Evolutionary conservation across 345 rosid species (phyloP).

Genomic region (Eucalyptus pauciflora): DNA sequence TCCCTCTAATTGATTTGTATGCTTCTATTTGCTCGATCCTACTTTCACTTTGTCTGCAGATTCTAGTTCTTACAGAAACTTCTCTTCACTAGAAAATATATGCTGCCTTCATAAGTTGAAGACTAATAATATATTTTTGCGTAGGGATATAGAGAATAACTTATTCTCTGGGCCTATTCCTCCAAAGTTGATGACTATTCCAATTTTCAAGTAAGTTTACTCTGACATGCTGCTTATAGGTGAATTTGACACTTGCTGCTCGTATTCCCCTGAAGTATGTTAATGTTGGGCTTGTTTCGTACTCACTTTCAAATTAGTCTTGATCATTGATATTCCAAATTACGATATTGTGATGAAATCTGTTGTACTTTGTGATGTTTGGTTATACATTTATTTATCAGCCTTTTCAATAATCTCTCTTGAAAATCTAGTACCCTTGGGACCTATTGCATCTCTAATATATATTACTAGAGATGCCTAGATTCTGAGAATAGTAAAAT

Average conservation of each 20-base stretch:
- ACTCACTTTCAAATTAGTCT: background rate
- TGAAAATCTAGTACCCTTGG: background rate
- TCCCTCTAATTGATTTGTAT: conserved; percentile 68
- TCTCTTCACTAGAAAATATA: background rate
- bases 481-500: background rate
- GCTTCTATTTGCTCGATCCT: background rate
- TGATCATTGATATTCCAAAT: background rate
- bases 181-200: conserved; percentile 42
- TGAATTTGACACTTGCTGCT: background rate
- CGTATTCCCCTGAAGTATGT: background rate
- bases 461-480: background rate
- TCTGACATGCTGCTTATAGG: background rate
- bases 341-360: background rate
- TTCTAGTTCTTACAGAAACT: background rate
- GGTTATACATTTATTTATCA: background rate
- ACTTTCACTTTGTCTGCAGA: background rate
- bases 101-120: conserved; percentile 3
- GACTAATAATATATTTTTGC: background rate
- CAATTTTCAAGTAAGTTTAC: conserved; percentile 55
- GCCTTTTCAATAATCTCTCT: background rate
- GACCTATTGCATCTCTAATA: background rate
- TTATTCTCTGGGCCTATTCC: conserved; percentile 90
- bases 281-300: background rate
- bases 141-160: conserved; percentile 80
- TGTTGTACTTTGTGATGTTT: background rate